Percentiles rank a stretch among this genome's conserved stretches.
Evolutionary conservation across 192 early-diverging fungal species (phyloP).

Genomic region (Irineochytrium annulatum): DNA sequence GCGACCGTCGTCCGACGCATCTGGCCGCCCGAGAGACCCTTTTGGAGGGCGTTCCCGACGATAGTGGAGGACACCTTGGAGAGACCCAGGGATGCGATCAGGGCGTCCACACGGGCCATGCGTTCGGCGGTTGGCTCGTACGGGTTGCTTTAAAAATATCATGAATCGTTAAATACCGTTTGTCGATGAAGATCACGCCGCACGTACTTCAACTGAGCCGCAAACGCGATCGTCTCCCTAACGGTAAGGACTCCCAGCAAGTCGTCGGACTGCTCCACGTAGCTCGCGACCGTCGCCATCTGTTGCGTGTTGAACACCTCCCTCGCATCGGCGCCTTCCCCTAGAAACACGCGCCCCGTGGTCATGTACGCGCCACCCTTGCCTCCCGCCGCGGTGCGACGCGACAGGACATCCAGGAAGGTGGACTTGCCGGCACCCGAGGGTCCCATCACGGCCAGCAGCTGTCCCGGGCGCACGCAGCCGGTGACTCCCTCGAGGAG

Average conservation of each 20-base stretch:
- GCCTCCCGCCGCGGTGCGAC: constrained; percentile 1
- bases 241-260: constrained; percentile 57
- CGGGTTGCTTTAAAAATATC: no score
- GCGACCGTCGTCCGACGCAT: constrained; percentile 78
- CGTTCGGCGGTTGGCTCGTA: no score
- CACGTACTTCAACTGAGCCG: constrained; percentile 15
- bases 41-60: constrained; percentile 62
- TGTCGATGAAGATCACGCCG: no score
- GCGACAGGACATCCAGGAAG: constrained; percentile 24
- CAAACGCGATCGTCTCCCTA: constrained; percentile 61
- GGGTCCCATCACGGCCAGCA: constrained; percentile 56
- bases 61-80: constrained; percentile 44
- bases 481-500: constrained; percentile 48
- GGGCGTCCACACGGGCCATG: constrained; percentile 54
- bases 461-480: constrained; percentile 40
- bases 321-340: no score
- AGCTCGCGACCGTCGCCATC: constrained; percentile 5
- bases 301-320: background rate
- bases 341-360: background rate
- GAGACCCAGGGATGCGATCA: constrained; percentile 57
- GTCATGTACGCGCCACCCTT: no score
- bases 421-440: constrained; percentile 39
- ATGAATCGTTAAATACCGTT: no score
- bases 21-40: constrained; percentile 76
- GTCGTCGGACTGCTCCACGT: constrained; percentile 30